A percentile compares a stretch with the other conserved stretches of the same genome.
Conservation (phyloP, 768 basidiomycete genomes). For the Naganishia randhawae region DNA sequence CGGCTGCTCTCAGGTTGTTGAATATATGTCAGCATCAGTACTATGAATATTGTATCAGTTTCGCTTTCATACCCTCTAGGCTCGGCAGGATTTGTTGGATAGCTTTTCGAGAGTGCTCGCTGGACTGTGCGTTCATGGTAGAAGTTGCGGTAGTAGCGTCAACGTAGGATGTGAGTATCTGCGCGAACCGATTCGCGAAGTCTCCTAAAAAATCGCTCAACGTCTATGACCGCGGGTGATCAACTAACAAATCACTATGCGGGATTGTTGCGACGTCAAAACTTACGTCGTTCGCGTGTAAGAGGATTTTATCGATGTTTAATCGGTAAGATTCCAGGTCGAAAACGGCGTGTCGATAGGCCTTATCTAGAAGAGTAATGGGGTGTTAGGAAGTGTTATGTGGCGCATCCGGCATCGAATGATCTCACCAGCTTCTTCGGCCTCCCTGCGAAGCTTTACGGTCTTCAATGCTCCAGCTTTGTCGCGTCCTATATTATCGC, state of each 20-base stretch:
- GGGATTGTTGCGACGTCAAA: background rate
- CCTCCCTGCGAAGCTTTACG: conserved; percentile 79
- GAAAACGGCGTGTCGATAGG: conserved; percentile 83
- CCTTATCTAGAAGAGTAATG: conserved; percentile 61
- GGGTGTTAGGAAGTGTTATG: background rate
- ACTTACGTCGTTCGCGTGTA: conserved; percentile 72
- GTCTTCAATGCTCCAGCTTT: conserved; percentile 65
- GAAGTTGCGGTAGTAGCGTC: conserved; percentile 78
- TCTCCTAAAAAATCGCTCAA: conserved; percentile 75
- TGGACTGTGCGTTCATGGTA: conserved; percentile 69
- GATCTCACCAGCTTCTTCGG: conserved; percentile 75
- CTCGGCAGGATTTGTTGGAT: conserved; percentile 68
- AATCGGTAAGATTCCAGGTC: conserved; percentile 88
- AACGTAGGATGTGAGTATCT: conserved; percentile 65
- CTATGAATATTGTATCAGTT: too few species aligned
- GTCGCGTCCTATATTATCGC: conserved; percentile 35
- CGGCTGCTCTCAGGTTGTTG: background rate
- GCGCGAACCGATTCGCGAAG: conserved; percentile 62
- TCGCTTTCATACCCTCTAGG: conserved; percentile 59
- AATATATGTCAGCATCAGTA: background rate
- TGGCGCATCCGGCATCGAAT: background rate
- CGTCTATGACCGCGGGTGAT: conserved; percentile 59
- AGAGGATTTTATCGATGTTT: conserved; percentile 72
- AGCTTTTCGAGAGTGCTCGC: conserved; percentile 61
- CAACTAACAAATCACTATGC: background rate